Evolutionary conservation across 805 yeast genomes (phyloP).

Genomic region (Torulaspora quercuum): DNA sequence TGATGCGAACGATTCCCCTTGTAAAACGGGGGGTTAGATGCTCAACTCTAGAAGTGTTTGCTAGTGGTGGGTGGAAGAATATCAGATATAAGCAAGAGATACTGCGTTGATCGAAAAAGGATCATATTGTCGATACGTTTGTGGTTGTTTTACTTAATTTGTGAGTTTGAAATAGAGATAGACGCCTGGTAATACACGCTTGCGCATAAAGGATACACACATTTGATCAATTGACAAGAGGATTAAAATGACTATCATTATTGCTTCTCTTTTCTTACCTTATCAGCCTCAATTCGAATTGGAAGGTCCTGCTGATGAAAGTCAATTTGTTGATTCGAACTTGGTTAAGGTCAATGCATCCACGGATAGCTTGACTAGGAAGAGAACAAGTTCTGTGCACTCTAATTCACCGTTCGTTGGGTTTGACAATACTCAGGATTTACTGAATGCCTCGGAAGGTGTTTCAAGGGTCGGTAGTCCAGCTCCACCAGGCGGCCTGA

Average conservation of each 20-base stretch:
- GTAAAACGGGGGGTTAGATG: conserved; percentile 9
- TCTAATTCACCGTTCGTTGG: conserved; percentile 24
- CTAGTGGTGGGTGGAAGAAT: too few species aligned
- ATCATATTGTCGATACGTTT: too few species aligned
- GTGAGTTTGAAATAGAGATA: too few species aligned
- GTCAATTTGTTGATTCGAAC: conserved; percentile 34
- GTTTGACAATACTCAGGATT: conserved; percentile 16
- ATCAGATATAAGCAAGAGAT: too few species aligned
- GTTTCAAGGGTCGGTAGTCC: conserved; percentile 13
- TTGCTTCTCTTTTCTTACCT: conserved; percentile 73
- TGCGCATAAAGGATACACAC: too few species aligned
- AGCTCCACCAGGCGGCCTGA: conserved; percentile 7
- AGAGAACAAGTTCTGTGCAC: conserved; percentile 29
- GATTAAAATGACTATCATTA: conserved; percentile 68
- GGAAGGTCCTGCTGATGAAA: conserved; percentile 29
- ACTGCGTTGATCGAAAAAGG: too few species aligned
- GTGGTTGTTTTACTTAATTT: too few species aligned
- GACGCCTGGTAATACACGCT: too few species aligned
- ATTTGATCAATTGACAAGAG: too few species aligned
- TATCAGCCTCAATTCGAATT: conserved; percentile 61
- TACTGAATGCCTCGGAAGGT: conserved; percentile 13
- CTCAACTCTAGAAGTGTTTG: too few species aligned
- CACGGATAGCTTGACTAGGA: conserved; percentile 17
- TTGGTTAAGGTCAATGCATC: conserved; percentile 23
- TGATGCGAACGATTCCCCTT: conserved; percentile 8